Evolutionary conservation across 495 filamentous ascomycete genomes (phyloP).

Genomic region (Podospora pseudopauciseta): DNA sequence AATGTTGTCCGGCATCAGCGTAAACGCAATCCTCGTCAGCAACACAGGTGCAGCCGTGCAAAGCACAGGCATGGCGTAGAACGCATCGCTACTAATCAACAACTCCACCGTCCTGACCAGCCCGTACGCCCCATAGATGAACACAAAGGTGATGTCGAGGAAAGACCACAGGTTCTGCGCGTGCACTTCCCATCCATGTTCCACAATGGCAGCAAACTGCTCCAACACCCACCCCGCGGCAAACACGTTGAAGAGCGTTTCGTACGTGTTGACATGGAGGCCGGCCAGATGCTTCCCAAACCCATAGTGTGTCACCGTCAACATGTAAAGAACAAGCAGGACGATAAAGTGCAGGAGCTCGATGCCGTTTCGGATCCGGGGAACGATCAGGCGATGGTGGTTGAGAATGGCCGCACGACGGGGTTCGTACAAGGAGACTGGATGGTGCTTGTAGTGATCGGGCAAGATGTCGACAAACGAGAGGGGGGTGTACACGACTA

Average conservation of each 20-base stretch:
- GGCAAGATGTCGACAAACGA: conserved; percentile 62
- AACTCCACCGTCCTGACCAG: conserved; percentile 50
- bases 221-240: conserved; percentile 59
- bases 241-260: conserved; percentile 55
- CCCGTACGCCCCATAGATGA: conserved; percentile 55
- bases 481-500: conserved; percentile 58
- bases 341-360: conserved; percentile 57
- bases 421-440: conserved; percentile 60
- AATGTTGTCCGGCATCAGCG: conserved; percentile 64
- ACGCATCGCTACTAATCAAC: conserved; percentile 32
- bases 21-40: conserved; percentile 61
- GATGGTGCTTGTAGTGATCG: conserved; percentile 62
- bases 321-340: conserved; percentile 54
- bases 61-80: conserved; percentile 55
- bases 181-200: conserved; percentile 65
- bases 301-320: conserved; percentile 48
- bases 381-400: conserved; percentile 63
- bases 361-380: conserved; percentile 54
- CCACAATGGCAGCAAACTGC: conserved; percentile 60
- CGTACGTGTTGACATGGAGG: conserved; percentile 38
- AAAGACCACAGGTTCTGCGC: conserved; percentile 68
- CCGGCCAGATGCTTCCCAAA: conserved; percentile 41
- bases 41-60: conserved; percentile 59
- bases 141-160: conserved; percentile 58
- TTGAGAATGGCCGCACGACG: conserved; percentile 56